These are phyloP conservation scores for Sugiyamaella boreocaroliniensis DNA, from an alignment of 805 yeast genomes.

Conservation along the genomic window DNA sequence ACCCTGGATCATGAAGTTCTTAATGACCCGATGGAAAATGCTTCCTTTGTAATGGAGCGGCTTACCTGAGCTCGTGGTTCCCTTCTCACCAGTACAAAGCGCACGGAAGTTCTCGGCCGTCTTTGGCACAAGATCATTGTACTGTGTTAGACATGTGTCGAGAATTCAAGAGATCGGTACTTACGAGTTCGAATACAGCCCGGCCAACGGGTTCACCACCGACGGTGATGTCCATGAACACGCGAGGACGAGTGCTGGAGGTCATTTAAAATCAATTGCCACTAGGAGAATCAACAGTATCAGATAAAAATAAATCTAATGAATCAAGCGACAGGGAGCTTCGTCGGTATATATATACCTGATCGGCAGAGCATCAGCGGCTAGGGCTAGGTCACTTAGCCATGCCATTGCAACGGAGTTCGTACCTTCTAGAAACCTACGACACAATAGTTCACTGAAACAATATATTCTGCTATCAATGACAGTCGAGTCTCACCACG, in stretches of 20 bases:
- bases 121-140: conserved; percentile 56
- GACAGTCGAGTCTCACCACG: too few species aligned
- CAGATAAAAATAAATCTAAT: too few species aligned
- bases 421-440: too few species aligned
- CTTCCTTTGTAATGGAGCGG: conserved; percentile 23
- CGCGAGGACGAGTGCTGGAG: conserved; percentile 40
- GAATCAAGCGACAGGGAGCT: too few species aligned
- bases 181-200: conserved; percentile 59
- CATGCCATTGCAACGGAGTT: too few species aligned
- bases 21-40: conserved; percentile 29
- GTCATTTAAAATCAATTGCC: background rate
- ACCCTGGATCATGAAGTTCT: conserved; percentile 32
- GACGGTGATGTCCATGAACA: conserved; percentile 74
- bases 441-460: too few species aligned
- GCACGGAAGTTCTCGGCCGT: conserved; percentile 86
- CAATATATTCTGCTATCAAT: too few species aligned
- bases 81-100: conserved; percentile 81
- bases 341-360: too few species aligned
- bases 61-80: conserved; percentile 33
- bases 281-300: too few species aligned
- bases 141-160: conserved; percentile 1
- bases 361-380: too few species aligned
- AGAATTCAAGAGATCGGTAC: background rate
- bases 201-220: conserved; percentile 68
- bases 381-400: too few species aligned